These are phyloP conservation scores for Pulicaria dysenterica DNA, from an alignment of 129 eudicot genomes.

Conservation along the genomic window DNA sequence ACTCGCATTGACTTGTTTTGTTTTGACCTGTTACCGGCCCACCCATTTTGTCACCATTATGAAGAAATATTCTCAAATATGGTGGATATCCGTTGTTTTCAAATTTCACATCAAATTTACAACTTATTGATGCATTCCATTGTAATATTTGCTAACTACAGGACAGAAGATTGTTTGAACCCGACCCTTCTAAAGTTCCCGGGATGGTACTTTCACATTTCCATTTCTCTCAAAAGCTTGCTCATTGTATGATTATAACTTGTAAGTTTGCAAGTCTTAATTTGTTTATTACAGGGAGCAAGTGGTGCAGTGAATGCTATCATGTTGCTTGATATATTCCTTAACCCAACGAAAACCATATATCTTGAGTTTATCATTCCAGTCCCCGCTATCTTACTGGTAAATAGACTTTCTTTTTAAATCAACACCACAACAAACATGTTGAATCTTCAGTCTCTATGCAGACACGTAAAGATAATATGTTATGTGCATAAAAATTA, in stretches of 20 bases:
- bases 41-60: no score
- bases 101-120: constrained; percentile 6
- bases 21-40: not conserved
- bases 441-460: no score
- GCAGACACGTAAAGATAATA: no score
- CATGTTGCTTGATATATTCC: constrained; percentile 83
- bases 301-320: constrained; percentile 93
- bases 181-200: constrained; percentile 52
- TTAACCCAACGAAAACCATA: constrained; percentile 59
- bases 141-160: constrained; percentile 31
- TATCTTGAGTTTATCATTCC: constrained; percentile 69
- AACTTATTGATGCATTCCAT: constrained; percentile 3
- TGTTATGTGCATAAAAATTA: no score
- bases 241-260: constrained; percentile 1
- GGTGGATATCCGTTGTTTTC: not conserved
- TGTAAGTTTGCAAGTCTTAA: constrained; percentile 11
- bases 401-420: constrained; percentile 31
- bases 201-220: constrained; percentile 51
- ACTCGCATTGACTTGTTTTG: no score
- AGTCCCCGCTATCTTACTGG: constrained; percentile 83
- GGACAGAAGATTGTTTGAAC: constrained; percentile 37
- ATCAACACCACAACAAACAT: no score
- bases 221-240: not conserved
- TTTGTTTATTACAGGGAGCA: constrained; percentile 58
- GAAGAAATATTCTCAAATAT: no score